Evolutionary conservation across 192 early-diverging fungal species (phyloP), one percentile per base, ranked within the genome.

Genomic region (Blastocladiella britannica): DNA sequence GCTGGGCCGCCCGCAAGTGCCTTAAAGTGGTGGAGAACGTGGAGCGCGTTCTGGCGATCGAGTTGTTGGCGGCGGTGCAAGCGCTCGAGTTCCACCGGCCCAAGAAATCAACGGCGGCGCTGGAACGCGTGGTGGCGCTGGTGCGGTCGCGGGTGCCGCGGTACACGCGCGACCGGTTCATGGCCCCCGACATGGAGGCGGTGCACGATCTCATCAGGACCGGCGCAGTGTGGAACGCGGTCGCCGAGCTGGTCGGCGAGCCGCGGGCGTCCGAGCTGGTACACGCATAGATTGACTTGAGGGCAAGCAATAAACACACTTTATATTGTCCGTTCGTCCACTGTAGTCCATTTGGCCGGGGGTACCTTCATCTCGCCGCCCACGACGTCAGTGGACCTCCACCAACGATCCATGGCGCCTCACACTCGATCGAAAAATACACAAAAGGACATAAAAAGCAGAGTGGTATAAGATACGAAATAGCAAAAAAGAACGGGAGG

Each of bases 1-100:
- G 61, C 4, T 62, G 56, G 55, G 27, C 26, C 53, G 61, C 55
- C 7, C 55, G 61, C 7, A 62, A 62, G 29, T 55, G 55, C 7
- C 29, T 62, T 29, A 52, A 62, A 27, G 61, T 62, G 12, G 61
- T 62, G 2, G 61, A 58, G 28, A 62, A 62, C 53, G 61, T 62
- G 2, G 61, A 62, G 30, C 56, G 51, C 43, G 61, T 62, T 12
- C 25, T 62, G n/a, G 61, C 61, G 4, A 62, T 62, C 57, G 61
- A 62, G 25, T 29, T 62, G 43, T 30, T 62, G 47, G 51, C 51
- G 22, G 61, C 61, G 27, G 56, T 55, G 24, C 61, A 62, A 28
- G 61, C 61, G 4, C 29, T 62, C 27, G 61, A 62, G 15, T 52
- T 62, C 51, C 51, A 52, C 51, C 55, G 61, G 25, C 61, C 61